These are phyloP conservation scores for Raphanus sativus DNA, from an alignment of 345 rosid species.

Conservation along the genomic window DNA sequence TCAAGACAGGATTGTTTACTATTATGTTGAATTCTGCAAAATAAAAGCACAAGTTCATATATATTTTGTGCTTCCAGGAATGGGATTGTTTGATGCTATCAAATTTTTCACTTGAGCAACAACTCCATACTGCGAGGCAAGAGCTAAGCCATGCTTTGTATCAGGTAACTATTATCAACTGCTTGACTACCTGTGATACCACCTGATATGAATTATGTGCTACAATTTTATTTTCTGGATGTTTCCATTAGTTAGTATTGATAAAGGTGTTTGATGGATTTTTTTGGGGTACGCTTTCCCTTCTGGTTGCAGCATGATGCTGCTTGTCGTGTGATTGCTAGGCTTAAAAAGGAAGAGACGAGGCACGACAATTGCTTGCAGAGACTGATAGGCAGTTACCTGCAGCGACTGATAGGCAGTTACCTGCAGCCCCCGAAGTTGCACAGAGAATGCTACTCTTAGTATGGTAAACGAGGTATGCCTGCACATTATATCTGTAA, in stretches of 20 bases:
- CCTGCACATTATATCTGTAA: background rate
- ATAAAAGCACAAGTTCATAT: background rate
- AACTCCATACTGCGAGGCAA: constrained; percentile 91
- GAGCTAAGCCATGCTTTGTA: constrained; percentile 95
- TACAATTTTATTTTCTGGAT: background rate
- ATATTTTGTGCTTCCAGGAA: constrained; percentile 54
- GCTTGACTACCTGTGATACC: background rate
- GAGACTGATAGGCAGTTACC: constrained; percentile 77
- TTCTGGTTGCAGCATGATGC: constrained; percentile 81
- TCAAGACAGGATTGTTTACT: background rate
- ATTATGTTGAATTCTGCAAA: constrained; percentile 1
- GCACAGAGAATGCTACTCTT: constrained; percentile 52
- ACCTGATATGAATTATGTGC: background rate
- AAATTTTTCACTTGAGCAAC: constrained; percentile 94
- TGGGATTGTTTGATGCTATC: constrained; percentile 97
- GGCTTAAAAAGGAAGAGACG: constrained; percentile 93
- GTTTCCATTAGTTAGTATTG: background rate
- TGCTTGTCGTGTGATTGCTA: constrained; percentile 99
- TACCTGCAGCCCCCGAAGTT: constrained; percentile 53
- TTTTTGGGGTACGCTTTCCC: constrained; percentile 10
- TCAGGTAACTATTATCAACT: constrained; percentile 59
- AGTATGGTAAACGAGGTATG: constrained; percentile 86
- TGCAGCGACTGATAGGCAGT: constrained; percentile 65
- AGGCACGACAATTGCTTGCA: constrained; percentile 74
- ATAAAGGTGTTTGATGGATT: constrained; percentile 9